Percentiles rank a stretch among this genome's conserved stretches.
phyloP scores from a whole-genome alignment of 2,329 filamentous ascomycete species.

The Canariomyces notabilis region DNA sequence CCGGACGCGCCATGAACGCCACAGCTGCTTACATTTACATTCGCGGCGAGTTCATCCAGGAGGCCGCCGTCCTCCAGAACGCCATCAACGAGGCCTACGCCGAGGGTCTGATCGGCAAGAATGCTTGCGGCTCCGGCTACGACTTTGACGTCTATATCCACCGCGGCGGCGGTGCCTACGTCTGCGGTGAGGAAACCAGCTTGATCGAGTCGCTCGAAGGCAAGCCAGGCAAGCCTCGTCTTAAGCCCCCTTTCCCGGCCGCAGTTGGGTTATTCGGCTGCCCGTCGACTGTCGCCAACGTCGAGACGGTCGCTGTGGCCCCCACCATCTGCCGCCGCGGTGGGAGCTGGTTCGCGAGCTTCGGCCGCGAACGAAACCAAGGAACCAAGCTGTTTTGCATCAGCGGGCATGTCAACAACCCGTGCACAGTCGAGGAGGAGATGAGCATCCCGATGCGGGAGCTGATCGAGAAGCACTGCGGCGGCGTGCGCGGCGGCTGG shows the following conservation, averaged over 20 bases:
- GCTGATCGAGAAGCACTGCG: conserved; percentile 97
- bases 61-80: conserved; percentile 86
- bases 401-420: conserved; percentile 98
- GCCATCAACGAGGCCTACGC: conserved; percentile 98
- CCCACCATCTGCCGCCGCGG: conserved; percentile 94
- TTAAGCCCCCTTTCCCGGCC: conserved; percentile 98
- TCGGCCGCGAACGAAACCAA: conserved; percentile 92
- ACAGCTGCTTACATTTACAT: conserved; percentile 99
- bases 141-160: conserved; percentile 97
- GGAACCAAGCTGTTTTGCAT: conserved; percentile 99
- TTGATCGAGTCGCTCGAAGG: conserved; percentile 97
- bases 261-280: conserved; percentile 97
- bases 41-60: conserved; percentile 94
- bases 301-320: conserved; percentile 92
- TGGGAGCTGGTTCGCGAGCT: conserved; percentile 85
- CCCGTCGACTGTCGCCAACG: conserved; percentile 95
- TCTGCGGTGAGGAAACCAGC: conserved; percentile 97
- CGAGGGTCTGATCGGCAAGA: conserved; percentile 93
- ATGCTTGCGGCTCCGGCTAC: conserved; percentile 93
- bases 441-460: conserved; percentile 97
- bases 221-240: conserved; percentile 95
- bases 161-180: conserved; percentile 94
- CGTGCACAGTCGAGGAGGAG: conserved; percentile 95
- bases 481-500: conserved; percentile 93
- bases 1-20: conserved; percentile 97